Conservation (phyloP, 768 basidiomycete genomes). For the Termitomyces sp. region DNA sequence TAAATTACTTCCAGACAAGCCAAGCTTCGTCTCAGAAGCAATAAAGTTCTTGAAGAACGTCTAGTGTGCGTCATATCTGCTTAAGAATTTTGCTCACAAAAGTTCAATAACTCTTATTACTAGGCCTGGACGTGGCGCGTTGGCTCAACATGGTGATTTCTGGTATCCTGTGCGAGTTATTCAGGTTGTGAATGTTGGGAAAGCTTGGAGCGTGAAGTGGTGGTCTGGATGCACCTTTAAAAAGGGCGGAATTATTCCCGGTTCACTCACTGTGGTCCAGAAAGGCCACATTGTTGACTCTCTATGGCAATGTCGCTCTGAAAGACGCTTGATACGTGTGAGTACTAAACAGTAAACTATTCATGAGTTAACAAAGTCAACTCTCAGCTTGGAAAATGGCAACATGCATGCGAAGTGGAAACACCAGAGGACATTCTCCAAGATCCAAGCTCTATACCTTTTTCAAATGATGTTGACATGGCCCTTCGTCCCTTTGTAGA, state of each 20-base stretch:
- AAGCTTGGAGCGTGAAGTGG: constrained; percentile 16
- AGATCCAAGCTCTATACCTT: constrained; percentile 16
- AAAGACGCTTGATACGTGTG: not conserved
- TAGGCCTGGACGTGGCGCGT: constrained; percentile 11
- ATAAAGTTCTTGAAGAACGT: too few species aligned
- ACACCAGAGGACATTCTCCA: constrained; percentile 20
- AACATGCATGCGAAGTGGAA: constrained; percentile 15
- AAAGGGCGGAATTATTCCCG: not conserved
- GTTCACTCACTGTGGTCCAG: not conserved
- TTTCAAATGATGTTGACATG: constrained; percentile 14
- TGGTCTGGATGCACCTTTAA: not conserved
- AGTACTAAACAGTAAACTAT: too few species aligned
- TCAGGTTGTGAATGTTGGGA: not conserved
- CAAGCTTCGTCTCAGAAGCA: too few species aligned
- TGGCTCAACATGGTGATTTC: constrained; percentile 12
- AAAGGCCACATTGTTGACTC: not conserved
- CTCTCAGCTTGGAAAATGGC: constrained; percentile 25
- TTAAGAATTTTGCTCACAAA: too few species aligned
- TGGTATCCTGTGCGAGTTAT: constrained; percentile 25
- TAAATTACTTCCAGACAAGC: too few species aligned
- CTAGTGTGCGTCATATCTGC: too few species aligned
- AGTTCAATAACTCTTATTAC: too few species aligned
- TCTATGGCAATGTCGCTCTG: not conserved
- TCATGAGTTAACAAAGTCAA: too few species aligned
- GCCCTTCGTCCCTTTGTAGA: constrained; percentile 9